Conservation (phyloP, 1,284 basidiomycete species). For the Pulveroboletus sp. region DNA sequence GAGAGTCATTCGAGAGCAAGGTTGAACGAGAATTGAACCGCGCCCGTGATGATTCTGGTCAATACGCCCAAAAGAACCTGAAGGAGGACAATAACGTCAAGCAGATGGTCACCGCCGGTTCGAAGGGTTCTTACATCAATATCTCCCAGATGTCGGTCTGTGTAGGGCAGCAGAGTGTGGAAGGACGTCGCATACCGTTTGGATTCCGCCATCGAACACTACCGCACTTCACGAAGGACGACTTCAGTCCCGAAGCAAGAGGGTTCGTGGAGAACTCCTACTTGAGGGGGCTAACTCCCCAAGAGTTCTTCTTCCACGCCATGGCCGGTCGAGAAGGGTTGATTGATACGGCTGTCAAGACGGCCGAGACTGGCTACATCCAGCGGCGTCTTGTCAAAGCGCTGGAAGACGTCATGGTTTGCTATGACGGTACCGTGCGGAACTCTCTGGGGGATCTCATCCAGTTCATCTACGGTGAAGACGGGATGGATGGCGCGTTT, state of each 20-base stretch:
- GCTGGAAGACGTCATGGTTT: conserved; percentile 95
- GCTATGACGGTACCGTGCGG: conserved; percentile 96
- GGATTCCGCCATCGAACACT: conserved; percentile 96
- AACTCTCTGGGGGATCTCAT: conserved; percentile 98
- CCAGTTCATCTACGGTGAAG: conserved; percentile 97
- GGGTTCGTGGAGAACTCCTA: conserved; percentile 99
- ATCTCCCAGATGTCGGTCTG: conserved; percentile 99
- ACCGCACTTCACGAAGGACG: conserved; percentile 98
- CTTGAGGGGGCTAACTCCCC: conserved; percentile 92
- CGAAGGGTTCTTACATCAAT: conserved; percentile 99
- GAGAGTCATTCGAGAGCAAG: conserved; percentile 94
- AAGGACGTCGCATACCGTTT: conserved; percentile 97
- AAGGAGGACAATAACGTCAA: conserved; percentile 99
- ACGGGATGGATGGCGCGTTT: conserved; percentile 97
- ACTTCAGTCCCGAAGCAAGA: conserved; percentile 97
- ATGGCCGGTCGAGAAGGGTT: conserved; percentile 99
- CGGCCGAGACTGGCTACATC: conserved; percentile 98
- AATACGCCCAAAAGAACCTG: conserved; percentile 91
- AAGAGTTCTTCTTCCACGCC: conserved; percentile 99
- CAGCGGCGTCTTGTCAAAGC: conserved; percentile 98
- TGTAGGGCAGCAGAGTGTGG: conserved; percentile 95
- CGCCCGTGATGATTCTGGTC: conserved; percentile 95
- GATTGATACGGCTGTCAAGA: conserved; percentile 99
- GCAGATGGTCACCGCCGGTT: conserved; percentile 99
- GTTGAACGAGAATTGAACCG: conserved; percentile 92